Percentiles rank a stretch among this genome's conserved stretches.
Conservation (phyloP, 768 basidiomycete genomes). For the Panaeolus papilionaceus region DNA sequence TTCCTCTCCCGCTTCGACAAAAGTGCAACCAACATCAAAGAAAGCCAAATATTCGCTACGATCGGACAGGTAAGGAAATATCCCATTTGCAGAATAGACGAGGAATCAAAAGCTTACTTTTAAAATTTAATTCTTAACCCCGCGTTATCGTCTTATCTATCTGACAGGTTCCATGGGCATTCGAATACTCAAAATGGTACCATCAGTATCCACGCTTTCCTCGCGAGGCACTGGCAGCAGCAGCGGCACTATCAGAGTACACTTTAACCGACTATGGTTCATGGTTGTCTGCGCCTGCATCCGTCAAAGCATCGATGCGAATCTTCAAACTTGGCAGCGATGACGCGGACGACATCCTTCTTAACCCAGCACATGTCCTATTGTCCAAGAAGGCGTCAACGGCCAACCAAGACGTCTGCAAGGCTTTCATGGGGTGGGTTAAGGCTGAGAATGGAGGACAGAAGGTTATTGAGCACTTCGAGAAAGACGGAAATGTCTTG, state of each 20-base stretch:
- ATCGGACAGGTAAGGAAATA: conserved; percentile 51
- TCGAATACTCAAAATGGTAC: conserved; percentile 60
- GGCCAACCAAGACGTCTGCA: conserved; percentile 36
- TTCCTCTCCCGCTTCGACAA: conserved; percentile 65
- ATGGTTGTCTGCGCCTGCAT: conserved; percentile 48
- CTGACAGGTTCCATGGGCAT: conserved; percentile 58
- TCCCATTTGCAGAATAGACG: background rate
- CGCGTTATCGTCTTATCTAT: background rate
- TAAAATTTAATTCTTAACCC: background rate
- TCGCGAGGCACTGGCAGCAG: conserved; percentile 52
- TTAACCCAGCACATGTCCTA: conserved; percentile 56
- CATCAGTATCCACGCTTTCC: conserved; percentile 64
- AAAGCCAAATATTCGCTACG: conserved; percentile 51
- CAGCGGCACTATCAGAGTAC: conserved; percentile 55
- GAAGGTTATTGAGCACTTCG: conserved; percentile 45
- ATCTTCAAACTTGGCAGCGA: conserved; percentile 51
- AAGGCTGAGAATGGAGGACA: conserved; percentile 47
- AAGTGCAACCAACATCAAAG: conserved; percentile 65
- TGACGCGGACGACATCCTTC: conserved; percentile 43
- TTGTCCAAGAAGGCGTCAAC: conserved; percentile 36
- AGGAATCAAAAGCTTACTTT: background rate
- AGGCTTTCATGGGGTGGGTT: conserved; percentile 53
- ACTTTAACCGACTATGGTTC: conserved; percentile 59
- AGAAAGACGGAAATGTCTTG: conserved; percentile 36
- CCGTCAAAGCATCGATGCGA: conserved; percentile 37